Base-by-base conservation (phyloP, 148 eudicot species). In the Chenopodium berlandieri region DNA sequence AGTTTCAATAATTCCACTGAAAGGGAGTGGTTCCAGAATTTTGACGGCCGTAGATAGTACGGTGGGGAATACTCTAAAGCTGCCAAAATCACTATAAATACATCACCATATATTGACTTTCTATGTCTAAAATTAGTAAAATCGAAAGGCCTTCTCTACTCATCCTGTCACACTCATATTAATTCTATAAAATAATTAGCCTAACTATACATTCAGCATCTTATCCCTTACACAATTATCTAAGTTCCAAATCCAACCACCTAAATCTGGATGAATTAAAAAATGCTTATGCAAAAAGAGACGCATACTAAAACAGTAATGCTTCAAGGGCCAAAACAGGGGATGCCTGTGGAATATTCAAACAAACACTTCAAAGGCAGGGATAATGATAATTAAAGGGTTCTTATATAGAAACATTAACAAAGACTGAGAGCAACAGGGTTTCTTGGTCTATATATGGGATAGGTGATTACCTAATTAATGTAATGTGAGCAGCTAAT, bases 201-300 rank as follows among this genome's bases (percentile, higher is more conserved):
- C 80, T 82, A 44, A 77, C 79, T 75, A 70, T 69, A 82, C 77
- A 70, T 48, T 80, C 78, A 58, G 63, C 76, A 82, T 30, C 80
- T 77, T 77, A 56, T 82, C 75, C 64, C 73, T 58, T 71, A 77
- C n/a, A 34, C 73, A 37, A 68, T 76, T 9, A 66, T 58, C 16
- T 22, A 81, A 48, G 77, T 9, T 75, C 79, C 75, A 17, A 58
- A 27, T 25, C 66, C 54, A 47, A 71, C 48, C 67, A 82, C 80
- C 81, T 71, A 82, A 12, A 5, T 30, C 37, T 67, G 34, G 81
- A 60, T 82, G 40, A 19, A 74, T 40, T 19, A 60, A 80, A 32
- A 73, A 30, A 75, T 65, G 67, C 32, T 34, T 50, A 37, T 56
- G 62, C 22, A 56, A 56, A 56, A 4, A 14, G 7, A 56, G 62